A percentile compares a stretch with the other conserved stretches of the same genome.
Evolutionary conservation across 2,329 filamentous ascomycete genomes (phyloP).

Genomic region (Microsporum audouinii): DNA sequence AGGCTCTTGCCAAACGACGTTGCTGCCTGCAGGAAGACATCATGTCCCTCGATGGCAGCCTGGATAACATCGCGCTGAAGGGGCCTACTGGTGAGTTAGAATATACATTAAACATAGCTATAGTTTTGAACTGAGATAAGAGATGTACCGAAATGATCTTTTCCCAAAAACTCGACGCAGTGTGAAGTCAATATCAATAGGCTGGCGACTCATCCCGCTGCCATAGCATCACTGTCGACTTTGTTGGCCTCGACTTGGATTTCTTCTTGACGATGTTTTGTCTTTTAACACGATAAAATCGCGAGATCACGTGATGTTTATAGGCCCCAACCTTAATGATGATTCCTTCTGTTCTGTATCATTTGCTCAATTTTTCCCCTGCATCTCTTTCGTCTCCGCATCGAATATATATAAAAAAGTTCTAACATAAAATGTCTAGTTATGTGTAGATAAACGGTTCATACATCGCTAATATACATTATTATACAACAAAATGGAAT

Average conservation of each 20-base stretch:
- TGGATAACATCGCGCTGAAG: conserved; percentile 78
- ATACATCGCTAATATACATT: not conserved
- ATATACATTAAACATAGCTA: not conserved
- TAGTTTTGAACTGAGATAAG: no score
- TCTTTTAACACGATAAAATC: not conserved
- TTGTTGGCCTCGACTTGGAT: not conserved
- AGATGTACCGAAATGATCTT: conserved; percentile 53
- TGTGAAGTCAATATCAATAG: conserved; percentile 59
- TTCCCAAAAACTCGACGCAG: conserved; percentile 64
- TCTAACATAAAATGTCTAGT: no score
- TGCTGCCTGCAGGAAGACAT: conserved; percentile 82
- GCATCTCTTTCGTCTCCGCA: no score
- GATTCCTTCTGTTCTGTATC: no score
- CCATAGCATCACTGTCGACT: conserved; percentile 3
- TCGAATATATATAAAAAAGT: no score
- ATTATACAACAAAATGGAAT: not conserved
- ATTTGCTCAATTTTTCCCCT: no score
- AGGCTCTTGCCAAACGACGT: conserved; percentile 79
- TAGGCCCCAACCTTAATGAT: no score
- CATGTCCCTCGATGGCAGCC: conserved; percentile 66
- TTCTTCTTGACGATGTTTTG: not conserved
- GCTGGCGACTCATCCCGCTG: conserved; percentile 19
- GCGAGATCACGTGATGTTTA: not conserved
- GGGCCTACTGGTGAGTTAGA: conserved; percentile 43
- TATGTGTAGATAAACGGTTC: not conserved